A percentile compares a stretch with the other conserved stretches of the same genome.
Conservation (phyloP, 352 stramenopile genomes). For the Globisporangium abappressorium region DNA sequence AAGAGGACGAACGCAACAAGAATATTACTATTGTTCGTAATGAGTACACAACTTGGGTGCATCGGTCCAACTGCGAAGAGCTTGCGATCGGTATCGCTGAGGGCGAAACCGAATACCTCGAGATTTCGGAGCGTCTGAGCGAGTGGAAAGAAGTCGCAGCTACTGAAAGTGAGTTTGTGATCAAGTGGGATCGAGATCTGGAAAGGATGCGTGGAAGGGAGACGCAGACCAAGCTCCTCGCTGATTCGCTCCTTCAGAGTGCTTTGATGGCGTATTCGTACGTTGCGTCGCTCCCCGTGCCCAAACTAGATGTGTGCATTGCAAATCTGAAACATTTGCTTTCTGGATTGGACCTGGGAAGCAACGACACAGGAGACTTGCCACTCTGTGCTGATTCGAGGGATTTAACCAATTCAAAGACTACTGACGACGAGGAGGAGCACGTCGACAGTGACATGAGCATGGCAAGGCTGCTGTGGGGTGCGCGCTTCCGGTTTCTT, state of each 20-base stretch:
- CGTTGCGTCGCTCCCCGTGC: background rate
- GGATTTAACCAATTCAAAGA: background rate
- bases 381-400: no score
- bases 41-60: conserved; percentile 14
- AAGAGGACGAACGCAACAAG: background rate
- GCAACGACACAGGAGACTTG: background rate
- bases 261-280: conserved; percentile 18
- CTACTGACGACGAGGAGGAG: background rate
- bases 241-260: conserved; percentile 8
- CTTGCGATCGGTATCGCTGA: conserved; percentile 22
- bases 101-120: background rate
- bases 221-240: background rate
- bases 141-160: conserved; percentile 8
- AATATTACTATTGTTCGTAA: background rate
- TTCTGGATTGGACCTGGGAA: background rate
- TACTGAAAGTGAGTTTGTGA: background rate
- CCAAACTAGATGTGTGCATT: background rate
- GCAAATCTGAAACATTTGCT: conserved; percentile 5
- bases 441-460: background rate
- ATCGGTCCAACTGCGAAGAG: conserved; percentile 23
- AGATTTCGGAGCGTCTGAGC: background rate
- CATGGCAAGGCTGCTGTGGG: conserved; percentile 29
- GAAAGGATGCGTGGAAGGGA: background rate
- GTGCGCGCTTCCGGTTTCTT: conserved; percentile 37
- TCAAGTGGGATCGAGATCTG: conserved; percentile 4